Evolutionary conservation across 2,329 filamentous ascomycete genomes (phyloP).

Genomic region (Trichoderma breve): DNA sequence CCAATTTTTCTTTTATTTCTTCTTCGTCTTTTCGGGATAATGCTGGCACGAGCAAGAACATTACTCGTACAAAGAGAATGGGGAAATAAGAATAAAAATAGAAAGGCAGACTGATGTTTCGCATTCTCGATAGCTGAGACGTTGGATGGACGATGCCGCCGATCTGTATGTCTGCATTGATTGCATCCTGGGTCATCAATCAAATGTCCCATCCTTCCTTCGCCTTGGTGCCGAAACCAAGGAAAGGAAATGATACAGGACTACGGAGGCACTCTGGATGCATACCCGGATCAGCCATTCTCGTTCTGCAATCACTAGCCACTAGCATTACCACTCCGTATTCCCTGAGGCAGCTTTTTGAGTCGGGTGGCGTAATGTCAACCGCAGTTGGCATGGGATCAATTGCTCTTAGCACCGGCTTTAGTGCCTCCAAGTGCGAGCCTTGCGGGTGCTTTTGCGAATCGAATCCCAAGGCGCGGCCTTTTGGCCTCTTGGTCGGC

Average conservation of each 20-base stretch:
- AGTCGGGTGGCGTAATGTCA: background rate
- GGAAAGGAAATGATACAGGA: background rate
- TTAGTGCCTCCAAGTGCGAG: background rate
- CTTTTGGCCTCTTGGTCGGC: background rate
- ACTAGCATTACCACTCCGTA: background rate
- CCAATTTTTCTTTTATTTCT: background rate
- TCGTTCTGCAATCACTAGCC: background rate
- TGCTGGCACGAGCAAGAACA: background rate
- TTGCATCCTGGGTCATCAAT: background rate
- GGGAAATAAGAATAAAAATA: background rate
- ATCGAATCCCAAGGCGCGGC: background rate
- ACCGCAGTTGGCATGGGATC: background rate
- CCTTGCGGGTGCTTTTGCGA: background rate
- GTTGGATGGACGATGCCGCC: background rate
- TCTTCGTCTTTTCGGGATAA: background rate
- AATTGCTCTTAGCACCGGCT: background rate
- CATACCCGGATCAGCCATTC: background rate
- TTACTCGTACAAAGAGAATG: background rate
- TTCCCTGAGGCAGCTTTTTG: background rate
- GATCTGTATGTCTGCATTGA: background rate
- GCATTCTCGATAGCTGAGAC: slow-evolving; percentile 1
- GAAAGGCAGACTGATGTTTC: background rate
- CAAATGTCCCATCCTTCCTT: background rate
- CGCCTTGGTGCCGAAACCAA: background rate
- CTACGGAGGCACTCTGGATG: background rate